These are phyloP conservation scores for Zostera marina DNA, from an alignment of 116 monocot genomes.

Conservation along the genomic window DNA sequence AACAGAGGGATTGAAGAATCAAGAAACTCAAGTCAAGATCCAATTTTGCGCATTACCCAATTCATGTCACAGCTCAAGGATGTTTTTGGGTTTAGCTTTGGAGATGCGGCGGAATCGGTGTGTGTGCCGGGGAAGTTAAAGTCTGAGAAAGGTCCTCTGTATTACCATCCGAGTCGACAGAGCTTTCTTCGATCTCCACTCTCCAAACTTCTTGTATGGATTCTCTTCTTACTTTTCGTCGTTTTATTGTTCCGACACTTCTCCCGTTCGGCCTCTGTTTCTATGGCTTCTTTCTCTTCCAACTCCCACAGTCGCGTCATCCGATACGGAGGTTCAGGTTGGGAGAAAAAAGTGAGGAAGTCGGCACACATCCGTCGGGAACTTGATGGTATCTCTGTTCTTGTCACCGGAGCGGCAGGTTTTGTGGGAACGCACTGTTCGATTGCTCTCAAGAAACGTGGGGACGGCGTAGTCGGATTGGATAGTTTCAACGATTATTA, in stretches of 20 bases:
- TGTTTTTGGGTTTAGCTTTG: not conserved
- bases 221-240: conserved; percentile 4
- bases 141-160: conserved; percentile 8
- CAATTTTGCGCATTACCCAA: not conserved
- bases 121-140: conserved; percentile 27
- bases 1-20: too few species aligned
- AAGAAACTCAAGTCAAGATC: too few species aligned
- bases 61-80: conserved; percentile 7
- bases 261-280: conserved; percentile 5
- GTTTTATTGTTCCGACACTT: conserved; percentile 9
- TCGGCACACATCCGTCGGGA: conserved; percentile 11
- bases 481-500: conserved; percentile 44
- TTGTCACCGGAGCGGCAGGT: conserved; percentile 22
- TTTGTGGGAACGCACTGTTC: conserved; percentile 17
- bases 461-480: conserved; percentile 16
- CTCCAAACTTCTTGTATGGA: conserved; percentile 9
- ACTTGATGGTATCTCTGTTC: conserved; percentile 7
- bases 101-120: not conserved
- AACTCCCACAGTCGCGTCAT: not conserved
- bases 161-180: conserved; percentile 8
- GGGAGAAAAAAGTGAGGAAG: conserved; percentile 25
- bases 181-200: conserved; percentile 9
- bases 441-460: too few species aligned
- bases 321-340: conserved; percentile 16
- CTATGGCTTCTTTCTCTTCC: not conserved